A percentile compares a stretch with the other conserved stretches of the same genome.
phyloP scores from a whole-genome alignment of 2,329 filamentous ascomycete genomes.

The Pyrenophora tritici-repentis region DNA sequence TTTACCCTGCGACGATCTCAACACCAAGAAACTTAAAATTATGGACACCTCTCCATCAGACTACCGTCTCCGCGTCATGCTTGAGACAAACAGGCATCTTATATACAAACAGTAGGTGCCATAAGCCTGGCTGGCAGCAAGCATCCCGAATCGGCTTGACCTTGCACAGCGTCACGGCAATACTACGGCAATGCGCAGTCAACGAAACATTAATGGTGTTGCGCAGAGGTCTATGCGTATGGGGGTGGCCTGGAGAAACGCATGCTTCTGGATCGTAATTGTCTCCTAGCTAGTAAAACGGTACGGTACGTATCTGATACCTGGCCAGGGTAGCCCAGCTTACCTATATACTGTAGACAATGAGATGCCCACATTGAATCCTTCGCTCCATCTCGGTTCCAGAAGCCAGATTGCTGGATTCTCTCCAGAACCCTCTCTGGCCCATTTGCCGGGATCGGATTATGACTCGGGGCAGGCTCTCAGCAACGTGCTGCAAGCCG shows the following conservation, averaged over 20 bases:
- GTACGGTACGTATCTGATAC: too few species aligned
- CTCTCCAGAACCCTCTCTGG: neutral
- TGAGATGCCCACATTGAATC: conserved; percentile 2
- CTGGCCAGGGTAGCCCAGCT: too few species aligned
- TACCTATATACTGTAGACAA: neutral
- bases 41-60: neutral
- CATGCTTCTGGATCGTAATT: too few species aligned
- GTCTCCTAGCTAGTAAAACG: too few species aligned
- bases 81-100: too few species aligned
- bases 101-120: too few species aligned
- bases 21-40: neutral
- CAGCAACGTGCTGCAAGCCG: neutral
- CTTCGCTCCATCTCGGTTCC: neutral
- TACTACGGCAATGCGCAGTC: too few species aligned
- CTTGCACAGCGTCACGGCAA: neutral
- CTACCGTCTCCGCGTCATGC: neutral
- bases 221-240: too few species aligned
- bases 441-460: neutral
- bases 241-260: too few species aligned
- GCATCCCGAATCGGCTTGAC: neutral
- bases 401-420: neutral
- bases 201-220: too few species aligned
- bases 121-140: too few species aligned
- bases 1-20: neutral
- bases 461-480: neutral